Evolutionary conservation across 257 asterid genomes (phyloP), one percentile per base, ranked within the genome.

Genomic region (Penstemon eatonii): DNA sequence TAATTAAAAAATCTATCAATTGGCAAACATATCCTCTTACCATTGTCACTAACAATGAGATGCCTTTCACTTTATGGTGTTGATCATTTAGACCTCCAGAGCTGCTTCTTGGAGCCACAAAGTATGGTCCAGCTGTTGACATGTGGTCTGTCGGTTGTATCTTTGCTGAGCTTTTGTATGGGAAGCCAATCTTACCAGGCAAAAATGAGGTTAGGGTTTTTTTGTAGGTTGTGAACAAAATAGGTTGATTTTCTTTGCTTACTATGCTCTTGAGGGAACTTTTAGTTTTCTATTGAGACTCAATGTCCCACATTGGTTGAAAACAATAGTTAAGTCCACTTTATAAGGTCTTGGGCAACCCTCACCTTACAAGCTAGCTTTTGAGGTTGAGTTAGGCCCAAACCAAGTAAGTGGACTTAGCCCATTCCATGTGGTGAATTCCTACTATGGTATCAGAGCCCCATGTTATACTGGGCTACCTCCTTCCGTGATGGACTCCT

Each of bases 131-230:
- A 47, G 85, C 97, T 44, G 97, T 93, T 73, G 98, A 93, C 83
- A 84, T 93, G 98, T 93, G 98, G 98, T 93, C 98, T 18, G 98
- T 90, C 67, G 98, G 98, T 73, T 93, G 98, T 76, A 90, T 93
- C 71, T 93, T 93, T 76, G 97, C 97, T 60, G 98, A 93, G 77
- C 96, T 93, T 70, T 78, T 93, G 84, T 62, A 77, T 62, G 98
- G 94, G 53, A 93, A 87, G 61, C 96, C 97, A 10, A 93, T 93
- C 72, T 83, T 93, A 76, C 81, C 92, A 0, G 98, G 97, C 45
- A 93, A 87, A 83, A 80, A 69, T 72, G 98, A 90, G 98, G 98
- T 89, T 68, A 71, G 85, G 19, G 8, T 58, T 65, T 25, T 81
- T 40, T 66, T 69, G 65, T 54, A 43, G 53, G 68, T 40, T 61